A percentile compares a stretch with the other conserved stretches of the same genome.
These are phyloP conservation scores for Pachyrhizus erosus DNA, from an alignment of 306 rosid genomes.

Conservation along the genomic window DNA sequence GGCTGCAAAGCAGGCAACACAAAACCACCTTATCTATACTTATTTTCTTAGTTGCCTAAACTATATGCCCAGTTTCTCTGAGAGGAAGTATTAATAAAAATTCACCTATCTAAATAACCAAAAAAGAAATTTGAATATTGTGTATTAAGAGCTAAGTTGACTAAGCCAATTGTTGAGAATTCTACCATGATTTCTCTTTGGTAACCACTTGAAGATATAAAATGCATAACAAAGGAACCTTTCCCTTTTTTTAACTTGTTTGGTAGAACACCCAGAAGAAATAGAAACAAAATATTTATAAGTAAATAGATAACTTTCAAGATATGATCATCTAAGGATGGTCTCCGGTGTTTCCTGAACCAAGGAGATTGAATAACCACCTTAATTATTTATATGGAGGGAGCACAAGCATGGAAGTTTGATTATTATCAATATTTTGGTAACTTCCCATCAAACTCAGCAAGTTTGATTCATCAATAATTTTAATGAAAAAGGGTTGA, in stretches of 20 bases:
- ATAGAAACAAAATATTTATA: neutral
- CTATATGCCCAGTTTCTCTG: conserved; percentile 12
- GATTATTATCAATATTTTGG: neutral
- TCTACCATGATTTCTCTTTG: neutral
- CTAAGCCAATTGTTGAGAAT: neutral
- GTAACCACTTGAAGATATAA: neutral
- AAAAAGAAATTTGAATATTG: conserved; percentile 22
- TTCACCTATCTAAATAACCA: neutral
- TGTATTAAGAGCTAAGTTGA: conserved; percentile 6
- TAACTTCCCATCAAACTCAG: neutral
- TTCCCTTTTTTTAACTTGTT: neutral
- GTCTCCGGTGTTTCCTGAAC: conserved; percentile 7
- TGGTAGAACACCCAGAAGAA: neutral
- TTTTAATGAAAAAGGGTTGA: neutral
- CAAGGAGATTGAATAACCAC: conserved; percentile 7
- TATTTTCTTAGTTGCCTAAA: conserved; percentile 14
- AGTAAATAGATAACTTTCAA: neutral
- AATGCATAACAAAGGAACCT: neutral
- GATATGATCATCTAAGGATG: neutral
- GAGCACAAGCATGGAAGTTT: neutral
- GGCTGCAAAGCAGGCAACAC: conserved; percentile 3
- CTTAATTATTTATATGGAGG: conserved; percentile 11
- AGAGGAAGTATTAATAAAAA: conserved; percentile 16
- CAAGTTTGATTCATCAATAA: neutral
- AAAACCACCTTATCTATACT: conserved; percentile 19